A percentile compares a stretch with the other conserved stretches of the same genome.
phyloP scores from a whole-genome alignment of 352 stramenopile species.

The Phytophthora kernoviae region DNA sequence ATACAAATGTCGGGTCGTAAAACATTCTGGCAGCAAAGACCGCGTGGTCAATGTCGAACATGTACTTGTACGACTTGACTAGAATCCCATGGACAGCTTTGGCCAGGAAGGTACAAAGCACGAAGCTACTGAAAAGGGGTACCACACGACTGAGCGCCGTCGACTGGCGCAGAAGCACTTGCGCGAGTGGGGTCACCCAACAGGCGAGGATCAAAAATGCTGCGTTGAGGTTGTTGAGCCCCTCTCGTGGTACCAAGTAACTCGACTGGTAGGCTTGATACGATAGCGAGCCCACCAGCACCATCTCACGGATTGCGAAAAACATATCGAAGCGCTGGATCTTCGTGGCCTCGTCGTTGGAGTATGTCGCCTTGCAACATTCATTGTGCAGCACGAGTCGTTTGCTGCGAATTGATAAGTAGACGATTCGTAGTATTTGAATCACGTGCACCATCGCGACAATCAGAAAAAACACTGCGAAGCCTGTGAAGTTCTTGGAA shows the following conservation, averaged over 20 bases:
- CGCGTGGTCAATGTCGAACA: constrained; percentile 7
- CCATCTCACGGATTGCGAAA: constrained; percentile 22
- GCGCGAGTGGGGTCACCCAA: constrained; percentile 25
- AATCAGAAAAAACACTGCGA: constrained; percentile 9
- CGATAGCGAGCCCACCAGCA: constrained; percentile 19
- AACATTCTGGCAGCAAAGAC: constrained; percentile 19
- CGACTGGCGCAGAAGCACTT: constrained; percentile 17
- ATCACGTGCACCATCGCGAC: constrained; percentile 17
- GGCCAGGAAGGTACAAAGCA: constrained; percentile 21
- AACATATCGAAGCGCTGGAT: constrained; percentile 10
- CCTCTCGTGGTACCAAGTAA: constrained; percentile 12
- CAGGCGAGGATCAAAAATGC: constrained; percentile 22
- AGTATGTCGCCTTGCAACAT: not conserved
- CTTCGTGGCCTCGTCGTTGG: constrained; percentile 6
- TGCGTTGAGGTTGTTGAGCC: constrained; percentile 22
- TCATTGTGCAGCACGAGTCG: constrained; percentile 28
- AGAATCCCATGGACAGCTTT: constrained; percentile 23
- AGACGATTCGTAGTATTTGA: constrained; percentile 27
- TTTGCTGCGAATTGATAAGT: constrained; percentile 18
- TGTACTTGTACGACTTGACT: constrained; percentile 8
- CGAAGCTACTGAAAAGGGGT: constrained; percentile 19
- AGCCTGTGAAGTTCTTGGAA: constrained; percentile 23
- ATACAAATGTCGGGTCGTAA: constrained; percentile 23
- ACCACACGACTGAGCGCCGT: constrained; percentile 17
- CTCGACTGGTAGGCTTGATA: constrained; percentile 33